Base-by-base conservation (phyloP, 352 stramenopile genomes). In the Pythium folliculosum region DNA sequence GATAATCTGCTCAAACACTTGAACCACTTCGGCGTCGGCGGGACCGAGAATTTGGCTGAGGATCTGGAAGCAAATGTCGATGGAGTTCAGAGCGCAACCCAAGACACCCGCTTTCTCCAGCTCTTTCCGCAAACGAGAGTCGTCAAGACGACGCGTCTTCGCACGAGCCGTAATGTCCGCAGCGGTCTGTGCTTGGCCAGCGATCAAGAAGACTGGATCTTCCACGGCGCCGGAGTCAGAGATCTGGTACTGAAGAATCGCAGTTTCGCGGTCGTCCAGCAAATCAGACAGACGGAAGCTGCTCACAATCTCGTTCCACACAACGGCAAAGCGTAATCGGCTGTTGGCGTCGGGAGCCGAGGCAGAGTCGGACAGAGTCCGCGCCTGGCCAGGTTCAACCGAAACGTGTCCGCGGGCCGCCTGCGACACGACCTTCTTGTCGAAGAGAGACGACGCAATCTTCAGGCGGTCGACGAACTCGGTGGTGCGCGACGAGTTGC, bases 291-390 rank as follows among this genome's bases (percentile, higher is more conserved):
- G 64, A 22, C 88, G 86, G 63, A 94, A 96, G 70, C 88, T 94
- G 76, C 87, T 96, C 17, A 96, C 78, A 64, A 94, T 92, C 55
- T 95, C 88, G 49, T 96, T 96, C 88, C 88, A 96, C 9, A 96
- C 88, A 0, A 96, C 87, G 2, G 85, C 86, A 58, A 96, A 96
- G 16, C 88, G 86, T 55, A 96, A 66, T 2, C 86, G 86, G 47
- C 81, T 91, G 60, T 94, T 94, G 17, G 84, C 86, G 61, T 92
- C 82, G 12, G 83, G 82, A 8, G 80, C 74, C 32, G 80, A 67
- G n/a, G 70, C 77, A 30, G 73, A 80, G 8, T 82, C 77, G 27
- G 82, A 88, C 48, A 91, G 65, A 21, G 79, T 79, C 45, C 80
- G 83, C 32, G 80, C 47, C 8, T 59, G 48, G 23, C 25, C 37